Percentiles rank a stretch among this genome's conserved stretches.
These are phyloP conservation scores for Phialophora verrucosa DNA, from an alignment of 2,329 filamentous ascomycete genomes.

Conservation along the genomic window DNA sequence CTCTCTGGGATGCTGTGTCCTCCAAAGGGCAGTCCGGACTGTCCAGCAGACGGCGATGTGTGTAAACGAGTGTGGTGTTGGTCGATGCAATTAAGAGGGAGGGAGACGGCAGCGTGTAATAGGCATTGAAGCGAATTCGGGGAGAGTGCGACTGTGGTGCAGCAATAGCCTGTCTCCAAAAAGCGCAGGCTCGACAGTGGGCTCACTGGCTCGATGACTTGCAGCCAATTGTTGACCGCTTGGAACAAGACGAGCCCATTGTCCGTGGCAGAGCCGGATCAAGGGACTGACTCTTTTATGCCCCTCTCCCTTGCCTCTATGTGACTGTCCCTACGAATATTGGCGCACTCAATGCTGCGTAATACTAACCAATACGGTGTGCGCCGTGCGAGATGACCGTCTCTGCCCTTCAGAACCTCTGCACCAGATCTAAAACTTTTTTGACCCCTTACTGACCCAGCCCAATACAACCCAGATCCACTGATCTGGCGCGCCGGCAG, in stretches of 20 bases:
- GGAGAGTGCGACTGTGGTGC: slow-evolving; percentile 11
- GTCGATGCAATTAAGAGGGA: slow-evolving; percentile 1
- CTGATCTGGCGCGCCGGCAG: slow-evolving; percentile 3
- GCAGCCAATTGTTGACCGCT: slow-evolving; percentile 5
- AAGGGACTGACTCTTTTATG: not conserved
- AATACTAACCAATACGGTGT: not conserved
- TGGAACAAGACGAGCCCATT: not conserved
- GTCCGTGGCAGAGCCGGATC: not conserved
- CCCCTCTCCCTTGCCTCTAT: not conserved
- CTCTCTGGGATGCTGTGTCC: slow-evolving; percentile 13
- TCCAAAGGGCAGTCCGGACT: slow-evolving; percentile 22
- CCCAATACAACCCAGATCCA: slow-evolving; percentile 12
- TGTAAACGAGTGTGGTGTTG: slow-evolving; percentile 25
- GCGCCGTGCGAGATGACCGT: not conserved
- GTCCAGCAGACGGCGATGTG: slow-evolving; percentile 32
- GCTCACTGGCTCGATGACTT: not conserved
- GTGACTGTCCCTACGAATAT: not conserved
- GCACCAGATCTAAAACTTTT: slow-evolving; percentile 1
- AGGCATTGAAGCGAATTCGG: slow-evolving; percentile 5
- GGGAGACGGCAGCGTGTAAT: not conserved
- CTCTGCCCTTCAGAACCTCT: not conserved
- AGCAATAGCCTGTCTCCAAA: slow-evolving; percentile 8
- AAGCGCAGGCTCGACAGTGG: slow-evolving; percentile 13
- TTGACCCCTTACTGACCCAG: slow-evolving; percentile 15
- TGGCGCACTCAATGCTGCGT: not conserved